Percentiles rank a stretch among this genome's conserved stretches.
Evolutionary conservation across 495 filamentous ascomycete genomes (phyloP).

Genomic region (Cryomyces minteri): DNA sequence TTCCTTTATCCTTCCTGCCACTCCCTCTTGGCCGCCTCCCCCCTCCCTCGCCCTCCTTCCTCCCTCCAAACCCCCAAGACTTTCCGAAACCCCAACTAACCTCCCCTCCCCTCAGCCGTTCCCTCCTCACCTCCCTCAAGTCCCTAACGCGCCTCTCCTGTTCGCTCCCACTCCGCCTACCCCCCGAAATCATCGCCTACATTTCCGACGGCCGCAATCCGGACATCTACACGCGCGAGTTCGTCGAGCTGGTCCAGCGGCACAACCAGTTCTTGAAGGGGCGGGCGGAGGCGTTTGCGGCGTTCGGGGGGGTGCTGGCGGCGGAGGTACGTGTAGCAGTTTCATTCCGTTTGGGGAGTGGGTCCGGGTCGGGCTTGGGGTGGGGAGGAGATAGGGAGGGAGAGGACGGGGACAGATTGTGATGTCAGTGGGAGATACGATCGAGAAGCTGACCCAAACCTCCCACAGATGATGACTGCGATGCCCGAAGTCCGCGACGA

Average conservation of each 20-base stretch:
- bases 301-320: conserved; percentile 67
- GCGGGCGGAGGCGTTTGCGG: conserved; percentile 59
- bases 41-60: conserved; percentile 7
- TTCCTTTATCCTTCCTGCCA: not conserved
- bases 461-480: too few relatives aligned
- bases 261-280: conserved; percentile 74
- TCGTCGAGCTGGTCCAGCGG: conserved; percentile 75
- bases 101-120: conserved; percentile 26
- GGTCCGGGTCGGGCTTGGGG: too few relatives aligned
- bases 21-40: not conserved
- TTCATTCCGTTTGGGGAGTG: too few relatives aligned
- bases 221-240: conserved; percentile 95
- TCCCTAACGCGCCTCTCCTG: conserved; percentile 25
- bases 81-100: conserved; percentile 23
- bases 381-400: too few relatives aligned
- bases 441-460: too few relatives aligned
- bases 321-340: conserved; percentile 36
- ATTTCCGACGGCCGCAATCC: conserved; percentile 88
- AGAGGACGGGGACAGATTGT: too few relatives aligned
- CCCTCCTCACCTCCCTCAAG: conserved; percentile 25
- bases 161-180: conserved; percentile 35
- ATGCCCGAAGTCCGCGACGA: too few relatives aligned
- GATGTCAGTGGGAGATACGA: too few relatives aligned
- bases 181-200: conserved; percentile 83
- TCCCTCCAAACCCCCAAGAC: conserved; percentile 15